A percentile compares a stretch with the other conserved stretches of the same genome.
phyloP scores from a whole-genome alignment of 2,329 filamentous ascomycete genomes.

The Fusarium sp. region DNA sequence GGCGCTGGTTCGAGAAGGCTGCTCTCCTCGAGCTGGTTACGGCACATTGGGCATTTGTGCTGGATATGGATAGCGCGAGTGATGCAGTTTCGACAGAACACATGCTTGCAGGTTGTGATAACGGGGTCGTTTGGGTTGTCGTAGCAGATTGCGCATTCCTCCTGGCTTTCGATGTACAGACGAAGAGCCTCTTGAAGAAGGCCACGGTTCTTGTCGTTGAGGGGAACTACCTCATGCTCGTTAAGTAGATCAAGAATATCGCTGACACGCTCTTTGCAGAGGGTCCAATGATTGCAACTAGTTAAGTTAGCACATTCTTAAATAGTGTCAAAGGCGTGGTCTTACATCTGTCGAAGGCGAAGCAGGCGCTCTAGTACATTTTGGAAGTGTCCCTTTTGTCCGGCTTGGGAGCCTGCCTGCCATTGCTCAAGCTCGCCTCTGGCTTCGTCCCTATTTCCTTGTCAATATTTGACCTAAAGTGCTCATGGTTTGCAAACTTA shows the following conservation, averaged over 20 bases:
- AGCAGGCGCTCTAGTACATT: conserved; percentile 84
- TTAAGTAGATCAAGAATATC: conserved; percentile 78
- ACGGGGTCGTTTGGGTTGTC: conserved; percentile 77
- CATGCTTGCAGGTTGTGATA: conserved; percentile 87
- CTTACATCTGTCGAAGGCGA: conserved; percentile 78
- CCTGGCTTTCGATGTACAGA: conserved; percentile 80
- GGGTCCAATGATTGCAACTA: conserved; percentile 86
- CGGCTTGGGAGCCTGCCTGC: conserved; percentile 57
- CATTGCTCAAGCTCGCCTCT: conserved; percentile 75
- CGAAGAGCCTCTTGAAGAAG: conserved; percentile 81
- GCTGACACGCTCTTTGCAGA: conserved; percentile 79
- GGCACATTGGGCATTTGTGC: conserved; percentile 86
- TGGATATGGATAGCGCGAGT: conserved; percentile 78
- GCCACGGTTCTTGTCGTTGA: conserved; percentile 77
- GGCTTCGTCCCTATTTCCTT: conserved; percentile 69
- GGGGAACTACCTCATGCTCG: conserved; percentile 71
- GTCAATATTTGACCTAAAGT: neutral
- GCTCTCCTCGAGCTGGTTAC: conserved; percentile 71
- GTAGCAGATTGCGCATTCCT: conserved; percentile 86
- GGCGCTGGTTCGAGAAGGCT: conserved; percentile 73
- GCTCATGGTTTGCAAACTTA: conserved; percentile 51
- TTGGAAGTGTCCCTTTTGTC: conserved; percentile 70
- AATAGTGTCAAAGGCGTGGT: neutral
- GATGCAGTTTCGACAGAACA: conserved; percentile 81
- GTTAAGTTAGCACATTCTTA: conserved; percentile 4